Evolutionary conservation across 1,139 yeast genomes (phyloP).

Genomic region (Diutina neorugosa): DNA sequence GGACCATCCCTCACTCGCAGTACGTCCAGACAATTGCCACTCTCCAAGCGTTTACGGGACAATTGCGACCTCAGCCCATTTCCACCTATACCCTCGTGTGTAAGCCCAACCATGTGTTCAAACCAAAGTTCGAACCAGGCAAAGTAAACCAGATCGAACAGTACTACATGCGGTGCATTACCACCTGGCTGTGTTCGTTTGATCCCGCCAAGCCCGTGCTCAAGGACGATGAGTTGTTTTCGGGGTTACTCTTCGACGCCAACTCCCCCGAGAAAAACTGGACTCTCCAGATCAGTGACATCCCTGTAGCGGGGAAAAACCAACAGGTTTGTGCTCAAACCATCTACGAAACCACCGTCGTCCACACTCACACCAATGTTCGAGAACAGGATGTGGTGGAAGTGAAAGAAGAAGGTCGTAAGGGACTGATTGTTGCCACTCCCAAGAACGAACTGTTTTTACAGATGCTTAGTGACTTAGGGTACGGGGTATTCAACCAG

Average conservation of each 20-base stretch:
- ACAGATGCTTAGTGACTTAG: conserved; percentile 49
- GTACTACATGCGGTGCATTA: conserved; percentile 32
- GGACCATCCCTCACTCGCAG: conserved; percentile 29
- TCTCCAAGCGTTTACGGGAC: conserved; percentile 33
- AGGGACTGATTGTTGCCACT: conserved; percentile 5
- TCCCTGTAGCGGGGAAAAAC: conserved; percentile 80
- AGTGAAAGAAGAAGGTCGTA: conserved; percentile 4
- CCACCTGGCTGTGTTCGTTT: conserved; percentile 24
- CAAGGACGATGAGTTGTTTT: conserved; percentile 11
- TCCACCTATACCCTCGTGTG: conserved; percentile 33
- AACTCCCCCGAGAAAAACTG: conserved; percentile 29
- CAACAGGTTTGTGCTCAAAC: conserved; percentile 47
- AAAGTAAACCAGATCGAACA: conserved; percentile 39
- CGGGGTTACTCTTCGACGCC: conserved; percentile 19
- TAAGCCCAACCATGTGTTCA: conserved; percentile 30
- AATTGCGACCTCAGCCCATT: conserved; percentile 24
- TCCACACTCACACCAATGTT: conserved; percentile 25
- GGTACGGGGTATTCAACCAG: conserved; percentile 56
- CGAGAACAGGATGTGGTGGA: conserved; percentile 3
- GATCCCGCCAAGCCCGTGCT: conserved; percentile 20
- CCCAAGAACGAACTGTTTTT: conserved; percentile 25
- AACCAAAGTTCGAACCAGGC: conserved; percentile 38
- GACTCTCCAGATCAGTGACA: conserved; percentile 64
- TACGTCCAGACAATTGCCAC: conserved; percentile 33
- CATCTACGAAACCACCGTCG: conserved; percentile 53